Evolutionary conservation across 2,329 filamentous ascomycete genomes (phyloP), one percentile per base, ranked within the genome.

Genomic region (Botrytis aclada): DNA sequence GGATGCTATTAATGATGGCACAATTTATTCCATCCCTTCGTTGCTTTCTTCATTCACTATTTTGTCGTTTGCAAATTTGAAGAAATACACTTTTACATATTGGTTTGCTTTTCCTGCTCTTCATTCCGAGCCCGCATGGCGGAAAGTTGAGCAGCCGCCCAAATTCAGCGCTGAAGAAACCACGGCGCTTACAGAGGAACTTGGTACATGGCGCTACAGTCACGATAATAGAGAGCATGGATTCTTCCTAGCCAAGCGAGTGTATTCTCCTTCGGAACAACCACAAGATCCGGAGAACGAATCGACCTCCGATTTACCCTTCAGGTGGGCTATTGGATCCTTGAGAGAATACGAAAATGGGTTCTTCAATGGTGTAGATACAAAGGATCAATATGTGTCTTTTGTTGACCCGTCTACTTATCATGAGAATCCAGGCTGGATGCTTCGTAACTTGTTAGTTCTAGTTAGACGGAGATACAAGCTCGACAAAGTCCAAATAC

Each of bases 21-120:
- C 93, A 58, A 97, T 99, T 77, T 98, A 97, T 83, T 96, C 94
- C 16, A 93, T 95, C 69, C 96, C 96, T 3, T 98, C 95, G 7
- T 87, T 98, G 3, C 89, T 99, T 29, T 90, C 94, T 7, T 96
- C 93, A 10, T 98, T 98, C 82, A 88, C 93, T 39, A 90, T 97
- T 73, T 89, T 98, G 63, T 97, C 94, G 25, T 99, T 93, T 81
- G 95, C 96, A 75, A 95, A 99, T 80, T 87, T 99, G 47, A 99
- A 99, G 82, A 98, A 97, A 81, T 98, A 98, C 84, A 93, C 91
- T 75, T 98, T 98, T 81, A 94, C 92, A n/a, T 98, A 98, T 83
- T 97, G 97, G 90, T 98, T 98, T 82, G 95, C 92, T 8, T 99
- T 97, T 80, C 96, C 96, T 1, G 94, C 95, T 25, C 86, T 99